Evolutionary conservation across 2,329 filamentous ascomycete genomes (phyloP).

Genomic region (Chalaropsis ovoidea): DNA sequence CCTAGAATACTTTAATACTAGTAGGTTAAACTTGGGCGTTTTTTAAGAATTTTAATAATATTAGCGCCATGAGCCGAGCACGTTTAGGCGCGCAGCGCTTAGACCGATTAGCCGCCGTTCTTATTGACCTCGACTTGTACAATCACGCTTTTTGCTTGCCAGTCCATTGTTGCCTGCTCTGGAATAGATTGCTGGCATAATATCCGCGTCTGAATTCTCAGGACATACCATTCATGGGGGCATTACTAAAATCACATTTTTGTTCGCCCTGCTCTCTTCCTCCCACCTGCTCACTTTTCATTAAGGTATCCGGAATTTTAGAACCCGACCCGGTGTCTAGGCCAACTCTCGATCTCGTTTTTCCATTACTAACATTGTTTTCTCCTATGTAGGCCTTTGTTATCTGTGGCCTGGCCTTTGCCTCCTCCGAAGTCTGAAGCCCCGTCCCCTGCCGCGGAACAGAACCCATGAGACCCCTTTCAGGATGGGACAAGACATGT

Average conservation of each 20-base stretch:
- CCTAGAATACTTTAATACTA: too few relatives aligned
- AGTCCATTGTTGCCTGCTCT: too few relatives aligned
- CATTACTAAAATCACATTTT: background rate
- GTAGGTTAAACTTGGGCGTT: too few relatives aligned
- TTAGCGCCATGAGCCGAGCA: too few relatives aligned
- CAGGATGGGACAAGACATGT: background rate
- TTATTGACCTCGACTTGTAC: too few relatives aligned
- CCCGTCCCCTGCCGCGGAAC: background rate
- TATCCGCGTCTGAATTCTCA: too few relatives aligned
- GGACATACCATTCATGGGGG: too few relatives aligned
- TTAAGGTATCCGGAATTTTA: background rate
- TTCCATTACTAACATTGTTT: background rate
- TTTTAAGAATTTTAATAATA: too few relatives aligned
- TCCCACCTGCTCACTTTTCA: background rate
- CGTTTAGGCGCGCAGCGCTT: too few relatives aligned
- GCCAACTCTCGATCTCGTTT: background rate
- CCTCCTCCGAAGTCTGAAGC: background rate
- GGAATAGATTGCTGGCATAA: too few relatives aligned
- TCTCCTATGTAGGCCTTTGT: background rate
- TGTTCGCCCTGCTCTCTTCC: background rate
- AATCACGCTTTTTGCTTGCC: too few relatives aligned
- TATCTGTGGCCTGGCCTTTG: background rate
- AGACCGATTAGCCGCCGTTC: too few relatives aligned
- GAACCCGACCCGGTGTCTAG: background rate
- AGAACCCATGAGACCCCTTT: background rate